Conservation (phyloP, 2,329 filamentous ascomycete species). For the Xylaria sp. region DNA sequence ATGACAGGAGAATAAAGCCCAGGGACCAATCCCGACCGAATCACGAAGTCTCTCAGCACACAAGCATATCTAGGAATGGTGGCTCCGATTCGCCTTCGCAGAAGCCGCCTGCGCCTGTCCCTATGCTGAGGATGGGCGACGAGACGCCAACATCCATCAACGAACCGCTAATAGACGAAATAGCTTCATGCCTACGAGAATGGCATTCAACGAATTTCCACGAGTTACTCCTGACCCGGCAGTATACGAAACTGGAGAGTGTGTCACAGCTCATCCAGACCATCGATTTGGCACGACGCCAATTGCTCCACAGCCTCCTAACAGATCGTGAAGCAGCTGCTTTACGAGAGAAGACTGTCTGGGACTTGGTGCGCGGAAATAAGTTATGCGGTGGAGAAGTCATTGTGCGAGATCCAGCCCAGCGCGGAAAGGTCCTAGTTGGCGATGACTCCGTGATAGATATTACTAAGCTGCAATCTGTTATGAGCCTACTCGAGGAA, state of each 20-base stretch:
- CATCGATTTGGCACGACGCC: conserved; percentile 86
- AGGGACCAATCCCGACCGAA: conserved; percentile 10
- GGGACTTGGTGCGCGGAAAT: conserved; percentile 94
- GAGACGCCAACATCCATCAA: conserved; percentile 90
- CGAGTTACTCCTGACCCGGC: conserved; percentile 83
- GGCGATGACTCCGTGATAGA: conserved; percentile 94
- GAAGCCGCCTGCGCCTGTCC: conserved; percentile 90
- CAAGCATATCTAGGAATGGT: conserved; percentile 64
- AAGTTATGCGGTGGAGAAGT: conserved; percentile 94
- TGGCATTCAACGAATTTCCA: conserved; percentile 99
- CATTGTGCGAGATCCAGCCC: conserved; percentile 88
- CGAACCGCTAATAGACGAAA: conserved; percentile 96
- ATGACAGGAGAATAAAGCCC: conserved; percentile 42
- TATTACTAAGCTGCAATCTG: conserved; percentile 88
- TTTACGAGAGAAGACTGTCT: conserved; percentile 89
- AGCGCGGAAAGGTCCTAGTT: conserved; percentile 86
- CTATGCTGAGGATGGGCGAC: conserved; percentile 97
- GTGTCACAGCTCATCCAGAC: conserved; percentile 82
- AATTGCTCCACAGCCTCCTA: conserved; percentile 93
- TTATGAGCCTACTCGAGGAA: conserved; percentile 93
- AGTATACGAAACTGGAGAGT: conserved; percentile 83
- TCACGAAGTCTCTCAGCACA: conserved; percentile 42
- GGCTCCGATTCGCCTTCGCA: conserved; percentile 60
- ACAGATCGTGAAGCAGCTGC: conserved; percentile 84
- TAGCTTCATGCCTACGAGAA: conserved; percentile 94